Evolutionary conservation across 192 early-diverging fungal genomes (phyloP).

Genomic region (Allomyces arbusculus): DNA sequence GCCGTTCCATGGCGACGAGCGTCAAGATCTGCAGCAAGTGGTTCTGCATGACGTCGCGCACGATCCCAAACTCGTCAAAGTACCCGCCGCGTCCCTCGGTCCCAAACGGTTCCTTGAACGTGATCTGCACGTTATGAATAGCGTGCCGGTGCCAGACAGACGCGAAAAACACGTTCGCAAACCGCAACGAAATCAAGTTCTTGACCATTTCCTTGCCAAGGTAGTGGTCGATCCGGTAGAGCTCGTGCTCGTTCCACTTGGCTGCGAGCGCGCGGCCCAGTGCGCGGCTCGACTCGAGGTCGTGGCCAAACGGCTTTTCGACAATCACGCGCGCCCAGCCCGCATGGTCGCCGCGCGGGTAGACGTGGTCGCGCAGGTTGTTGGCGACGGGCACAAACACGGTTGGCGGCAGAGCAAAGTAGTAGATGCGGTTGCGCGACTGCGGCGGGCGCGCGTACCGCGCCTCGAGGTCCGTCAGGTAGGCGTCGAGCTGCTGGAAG

Average conservation of each 20-base stretch:
- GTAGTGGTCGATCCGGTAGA: constrained; percentile 97
- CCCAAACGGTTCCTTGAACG: constrained; percentile 93
- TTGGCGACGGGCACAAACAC: constrained; percentile 74
- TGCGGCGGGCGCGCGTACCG: constrained; percentile 10
- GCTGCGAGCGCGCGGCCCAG: constrained; percentile 48
- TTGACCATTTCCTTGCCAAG: constrained; percentile 99
- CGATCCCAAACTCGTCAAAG: constrained; percentile 97
- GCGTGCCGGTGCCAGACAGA: constrained; percentile 72
- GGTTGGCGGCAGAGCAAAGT: constrained; percentile 88
- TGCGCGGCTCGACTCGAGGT: constrained; percentile 58
- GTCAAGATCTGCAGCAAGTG: constrained; percentile 84
- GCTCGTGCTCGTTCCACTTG: constrained; percentile 77
- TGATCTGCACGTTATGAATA: constrained; percentile 90
- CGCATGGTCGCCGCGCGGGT: constrained; percentile 17
- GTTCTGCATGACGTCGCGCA: constrained; percentile 91
- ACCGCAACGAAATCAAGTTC: constrained; percentile 79
- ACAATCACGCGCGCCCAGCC: constrained; percentile 74
- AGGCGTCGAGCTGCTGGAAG: constrained; percentile 42
- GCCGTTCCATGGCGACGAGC: constrained; percentile 87
- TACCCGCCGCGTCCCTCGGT: constrained; percentile 84
- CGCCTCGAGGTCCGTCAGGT: constrained; percentile 35
- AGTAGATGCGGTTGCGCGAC: constrained; percentile 58
- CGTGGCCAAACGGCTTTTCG: constrained; percentile 95
- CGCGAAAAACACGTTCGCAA: constrained; percentile 87
- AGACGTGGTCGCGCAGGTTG: constrained; percentile 48